Base-by-base conservation (phyloP, 768 basidiomycete species). In the Galerina marginata region DNA sequence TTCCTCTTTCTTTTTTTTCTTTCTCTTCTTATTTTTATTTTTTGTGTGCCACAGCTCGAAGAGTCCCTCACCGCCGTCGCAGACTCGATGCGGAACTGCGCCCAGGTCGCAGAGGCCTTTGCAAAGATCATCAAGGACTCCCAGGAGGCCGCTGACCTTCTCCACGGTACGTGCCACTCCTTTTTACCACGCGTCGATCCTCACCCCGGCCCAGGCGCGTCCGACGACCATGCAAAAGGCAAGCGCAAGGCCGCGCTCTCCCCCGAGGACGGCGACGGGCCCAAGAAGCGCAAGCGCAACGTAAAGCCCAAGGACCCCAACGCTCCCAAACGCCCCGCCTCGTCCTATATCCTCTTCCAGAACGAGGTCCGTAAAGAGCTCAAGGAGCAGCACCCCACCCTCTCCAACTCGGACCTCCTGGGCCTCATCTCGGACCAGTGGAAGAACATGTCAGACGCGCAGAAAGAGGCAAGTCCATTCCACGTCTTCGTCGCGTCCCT, bases 311-410 rank as follows among this genome's bases (percentile, higher is more conserved):
- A 89, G 74, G 96, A 99, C 69, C 95, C 95, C 16, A 91, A 95
- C 74, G 95, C 95, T 59, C 96, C 96, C 36, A 97, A 96, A 72
- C 89, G 94, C 9, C 96, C 96, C 26, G 84, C 94, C 12, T 92
- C 92, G 6, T 94, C 95, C 16, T 99, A 96, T 77, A 86, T 99
- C 69, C 79, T 96, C 66, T 99, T 91, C 83, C 96, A 98, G 78
- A 97, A 96, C 71, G 91, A 92, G 12, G 82, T 95, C 55, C 90
- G 95, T 72, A 84, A 85, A 60, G 80, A 85, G 58, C 81, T 96
- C 66, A 88, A 89, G 78, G 79, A 80, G 40, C 74, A 81, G 65
- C 76, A 91, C 71, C 90, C 92, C 9, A 74, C 78, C 9, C 73
- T 94, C 59, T 74, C 82, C 39, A 89, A 97, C 71, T 72, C 83